Evolutionary conservation across 2,329 filamentous ascomycete species (phyloP).

Genomic region (Pseudogymnoascus sp.): DNA sequence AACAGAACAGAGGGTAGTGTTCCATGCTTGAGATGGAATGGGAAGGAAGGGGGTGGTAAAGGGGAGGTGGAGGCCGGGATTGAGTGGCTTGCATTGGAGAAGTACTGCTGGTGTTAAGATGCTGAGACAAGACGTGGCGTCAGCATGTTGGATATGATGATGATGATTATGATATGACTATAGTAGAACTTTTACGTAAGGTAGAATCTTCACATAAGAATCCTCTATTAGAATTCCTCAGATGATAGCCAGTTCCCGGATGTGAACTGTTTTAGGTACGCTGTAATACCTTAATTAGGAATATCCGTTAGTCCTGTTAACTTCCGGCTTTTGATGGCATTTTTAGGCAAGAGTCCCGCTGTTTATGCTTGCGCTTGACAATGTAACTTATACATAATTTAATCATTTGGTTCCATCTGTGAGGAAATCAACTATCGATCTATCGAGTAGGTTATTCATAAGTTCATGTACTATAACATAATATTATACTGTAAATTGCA

Average conservation of each 20-base stretch:
- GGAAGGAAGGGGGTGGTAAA: neutral
- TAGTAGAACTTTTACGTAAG: neutral
- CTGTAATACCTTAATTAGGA: too few relatives aligned
- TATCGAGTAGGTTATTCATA: neutral
- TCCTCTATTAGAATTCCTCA: neutral
- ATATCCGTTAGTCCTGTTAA: too few relatives aligned
- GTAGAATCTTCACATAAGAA: neutral
- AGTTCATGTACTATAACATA: neutral
- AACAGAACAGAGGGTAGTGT: neutral
- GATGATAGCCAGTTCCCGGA: neutral
- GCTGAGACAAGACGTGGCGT: neutral
- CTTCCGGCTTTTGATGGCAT: too few relatives aligned
- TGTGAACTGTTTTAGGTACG: neutral
- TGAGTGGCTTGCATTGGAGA: neutral
- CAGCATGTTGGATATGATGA: neutral
- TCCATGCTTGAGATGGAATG: neutral
- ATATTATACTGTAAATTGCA: neutral
- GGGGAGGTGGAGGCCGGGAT: neutral
- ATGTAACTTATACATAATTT: neutral
- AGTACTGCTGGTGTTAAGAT: neutral
- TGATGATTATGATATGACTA: neutral
- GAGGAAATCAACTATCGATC: neutral
- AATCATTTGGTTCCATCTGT: neutral
- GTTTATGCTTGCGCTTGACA: too few relatives aligned
- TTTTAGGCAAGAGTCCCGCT: too few relatives aligned